Evolutionary conservation across 805 yeast species (phyloP).

Genomic region (Candida jianshihensis): DNA sequence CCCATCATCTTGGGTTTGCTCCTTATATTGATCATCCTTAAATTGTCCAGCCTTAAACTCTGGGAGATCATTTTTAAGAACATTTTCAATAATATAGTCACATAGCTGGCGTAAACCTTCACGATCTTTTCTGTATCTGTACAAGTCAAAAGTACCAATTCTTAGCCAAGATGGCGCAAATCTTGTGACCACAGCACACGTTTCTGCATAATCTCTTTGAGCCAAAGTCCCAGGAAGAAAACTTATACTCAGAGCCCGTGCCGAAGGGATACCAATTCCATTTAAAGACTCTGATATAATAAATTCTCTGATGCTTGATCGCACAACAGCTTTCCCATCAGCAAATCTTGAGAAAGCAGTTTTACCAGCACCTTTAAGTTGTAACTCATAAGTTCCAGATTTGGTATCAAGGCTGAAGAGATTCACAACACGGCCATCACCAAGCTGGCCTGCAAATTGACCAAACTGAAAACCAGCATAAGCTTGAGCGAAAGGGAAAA

Average conservation of each 20-base stretch:
- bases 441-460: conserved; percentile 92
- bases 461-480: conserved; percentile 98
- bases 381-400: conserved; percentile 46
- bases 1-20: conserved; percentile 19
- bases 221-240: conserved; percentile 72
- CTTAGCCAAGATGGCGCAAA: conserved; percentile 85
- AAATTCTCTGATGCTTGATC: conserved; percentile 86
- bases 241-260: conserved; percentile 74
- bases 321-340: conserved; percentile 88
- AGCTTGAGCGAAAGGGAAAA: conserved; percentile 82
- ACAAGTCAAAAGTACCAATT: conserved; percentile 81
- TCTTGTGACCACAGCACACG: conserved; percentile 79
- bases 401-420: conserved; percentile 60
- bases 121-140: conserved; percentile 66
- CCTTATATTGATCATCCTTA: conserved; percentile 15
- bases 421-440: conserved; percentile 89
- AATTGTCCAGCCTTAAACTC: conserved; percentile 17
- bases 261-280: conserved; percentile 79
- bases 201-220: conserved; percentile 61
- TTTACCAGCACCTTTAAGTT: conserved; percentile 85
- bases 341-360: conserved; percentile 94
- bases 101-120: conserved; percentile 54
- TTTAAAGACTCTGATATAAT: conserved; percentile 75
- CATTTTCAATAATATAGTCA: conserved; percentile 64
- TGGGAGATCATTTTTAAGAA: conserved; percentile 35